Percentiles rank a stretch among this genome's conserved stretches.
Evolutionary conservation across 2,329 filamentous ascomycete genomes (phyloP).

Genomic region (Nectriaceae sp.): DNA sequence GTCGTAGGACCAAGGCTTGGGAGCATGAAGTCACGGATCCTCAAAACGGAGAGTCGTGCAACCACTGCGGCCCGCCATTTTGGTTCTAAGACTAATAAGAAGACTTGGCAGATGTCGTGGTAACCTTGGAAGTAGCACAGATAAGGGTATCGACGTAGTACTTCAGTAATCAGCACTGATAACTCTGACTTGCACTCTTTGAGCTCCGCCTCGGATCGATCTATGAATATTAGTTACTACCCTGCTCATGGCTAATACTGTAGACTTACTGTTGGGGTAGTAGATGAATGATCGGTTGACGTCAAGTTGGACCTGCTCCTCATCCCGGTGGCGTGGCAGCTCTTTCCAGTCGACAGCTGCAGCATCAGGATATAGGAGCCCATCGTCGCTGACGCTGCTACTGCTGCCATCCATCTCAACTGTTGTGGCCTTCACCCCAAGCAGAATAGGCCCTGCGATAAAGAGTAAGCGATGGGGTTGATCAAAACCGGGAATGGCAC

Average conservation of each 20-base stretch:
- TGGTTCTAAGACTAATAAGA: constrained; percentile 79
- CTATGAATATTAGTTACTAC: constrained; percentile 39
- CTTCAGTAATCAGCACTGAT: constrained; percentile 75
- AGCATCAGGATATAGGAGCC: constrained; percentile 7
- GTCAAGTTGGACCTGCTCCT: constrained; percentile 88
- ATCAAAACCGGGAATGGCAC: constrained; percentile 1
- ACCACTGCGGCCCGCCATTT: constrained; percentile 63
- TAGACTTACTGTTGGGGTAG: constrained; percentile 73
- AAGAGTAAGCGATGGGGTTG: neutral
- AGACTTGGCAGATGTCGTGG: constrained; percentile 96
- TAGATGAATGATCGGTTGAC: constrained; percentile 97
- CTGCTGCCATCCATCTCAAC: constrained; percentile 3
- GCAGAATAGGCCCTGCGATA: constrained; percentile 60
- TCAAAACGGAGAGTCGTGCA: constrained; percentile 80
- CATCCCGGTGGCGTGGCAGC: constrained; percentile 79
- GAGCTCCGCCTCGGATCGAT: constrained; percentile 69
- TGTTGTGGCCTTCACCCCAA: constrained; percentile 42
- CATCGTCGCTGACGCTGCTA: constrained; percentile 12
- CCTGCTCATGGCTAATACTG: neutral
- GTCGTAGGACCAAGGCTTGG: constrained; percentile 80
- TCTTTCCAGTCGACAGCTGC: constrained; percentile 51
- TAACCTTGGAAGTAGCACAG: constrained; percentile 98
- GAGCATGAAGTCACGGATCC: constrained; percentile 97
- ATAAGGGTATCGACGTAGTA: constrained; percentile 78
- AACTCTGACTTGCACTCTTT: constrained; percentile 73